Conservation (phyloP, 2,329 filamentous ascomycete genomes). For the Penicillium paneum region DNA sequence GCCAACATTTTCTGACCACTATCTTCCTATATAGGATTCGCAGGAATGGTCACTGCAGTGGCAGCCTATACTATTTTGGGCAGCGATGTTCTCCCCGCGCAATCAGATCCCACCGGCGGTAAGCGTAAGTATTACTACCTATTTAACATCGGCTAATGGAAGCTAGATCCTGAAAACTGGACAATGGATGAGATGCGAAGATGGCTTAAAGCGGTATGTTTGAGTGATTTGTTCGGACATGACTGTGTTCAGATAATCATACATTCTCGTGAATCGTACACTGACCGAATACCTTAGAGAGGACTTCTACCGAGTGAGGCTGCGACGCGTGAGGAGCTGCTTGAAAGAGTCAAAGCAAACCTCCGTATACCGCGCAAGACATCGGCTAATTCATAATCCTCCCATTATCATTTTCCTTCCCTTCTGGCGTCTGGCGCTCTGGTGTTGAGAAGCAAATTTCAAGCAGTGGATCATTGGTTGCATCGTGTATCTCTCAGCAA, state of each 20-base stretch:
- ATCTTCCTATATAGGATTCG: slow-evolving; percentile 61
- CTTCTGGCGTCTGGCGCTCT: neutral
- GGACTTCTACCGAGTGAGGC: slow-evolving; percentile 59
- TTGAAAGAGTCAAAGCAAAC: slow-evolving; percentile 68
- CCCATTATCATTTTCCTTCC: neutral
- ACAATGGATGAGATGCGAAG: slow-evolving; percentile 72
- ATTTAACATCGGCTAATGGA: slow-evolving; percentile 9
- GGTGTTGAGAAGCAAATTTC: neutral
- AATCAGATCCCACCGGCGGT: slow-evolving; percentile 74
- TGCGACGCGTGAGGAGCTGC: slow-evolving; percentile 60
- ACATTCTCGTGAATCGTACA: neutral
- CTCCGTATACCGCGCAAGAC: slow-evolving; percentile 49
- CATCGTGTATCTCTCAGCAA: neutral
- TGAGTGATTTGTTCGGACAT: neutral
- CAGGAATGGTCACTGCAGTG: slow-evolving; percentile 74
- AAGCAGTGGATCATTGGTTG: neutral
- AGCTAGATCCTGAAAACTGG: slow-evolving; percentile 65
- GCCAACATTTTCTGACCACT: slow-evolving; percentile 20
- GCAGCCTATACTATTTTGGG: slow-evolving; percentile 85
- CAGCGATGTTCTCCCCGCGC: slow-evolving; percentile 73
- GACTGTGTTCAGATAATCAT: neutral
- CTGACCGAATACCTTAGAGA: slow-evolving; percentile 48
- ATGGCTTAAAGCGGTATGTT: slow-evolving; percentile 76
- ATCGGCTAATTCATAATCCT: slow-evolving; percentile 5
- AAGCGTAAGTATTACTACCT: slow-evolving; percentile 23